Conservation (phyloP, 345 rosid genomes). For the Citrus mangshanensis region DNA sequence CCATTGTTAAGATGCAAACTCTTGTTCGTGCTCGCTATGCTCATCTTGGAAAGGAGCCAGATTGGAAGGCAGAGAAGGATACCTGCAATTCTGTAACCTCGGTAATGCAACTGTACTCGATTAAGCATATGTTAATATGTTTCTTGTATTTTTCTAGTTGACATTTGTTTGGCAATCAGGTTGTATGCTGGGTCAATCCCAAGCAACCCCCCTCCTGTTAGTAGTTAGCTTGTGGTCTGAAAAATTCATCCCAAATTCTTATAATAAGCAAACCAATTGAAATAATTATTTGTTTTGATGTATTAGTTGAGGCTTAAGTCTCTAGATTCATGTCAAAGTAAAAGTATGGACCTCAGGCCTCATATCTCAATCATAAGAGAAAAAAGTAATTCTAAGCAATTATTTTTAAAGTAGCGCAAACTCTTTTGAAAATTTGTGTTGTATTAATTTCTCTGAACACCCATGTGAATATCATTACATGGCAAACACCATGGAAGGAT, state of each 20-base stretch:
- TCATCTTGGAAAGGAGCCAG: constrained; percentile 27
- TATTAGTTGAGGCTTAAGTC: no score
- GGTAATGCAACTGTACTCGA: constrained; percentile 35
- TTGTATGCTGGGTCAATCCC: not conserved
- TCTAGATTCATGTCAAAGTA: no score
- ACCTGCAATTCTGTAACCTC: constrained; percentile 19
- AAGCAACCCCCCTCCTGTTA: no score
- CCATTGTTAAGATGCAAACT: constrained; percentile 84
- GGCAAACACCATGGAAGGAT: not conserved
- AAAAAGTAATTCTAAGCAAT: not conserved
- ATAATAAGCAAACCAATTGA: no score
- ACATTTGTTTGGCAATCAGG: not conserved
- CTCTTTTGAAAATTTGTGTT: not conserved
- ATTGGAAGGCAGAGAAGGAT: constrained; percentile 28
- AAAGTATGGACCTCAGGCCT: not conserved
- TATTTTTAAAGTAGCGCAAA: not conserved
- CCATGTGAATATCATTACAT: not conserved
- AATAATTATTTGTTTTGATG: no score
- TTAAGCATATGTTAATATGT: not conserved
- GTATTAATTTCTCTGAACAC: not conserved
- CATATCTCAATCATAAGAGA: not conserved
- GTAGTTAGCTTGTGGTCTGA: no score
- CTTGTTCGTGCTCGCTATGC: constrained; percentile 75
- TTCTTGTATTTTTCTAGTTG: not conserved
- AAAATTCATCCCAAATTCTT: no score